Percentiles rank a stretch among this genome's conserved stretches.
Evolutionary conservation across 1,284 basidiomycete species (phyloP).

Genomic region (Ganoderma resinaceum): DNA sequence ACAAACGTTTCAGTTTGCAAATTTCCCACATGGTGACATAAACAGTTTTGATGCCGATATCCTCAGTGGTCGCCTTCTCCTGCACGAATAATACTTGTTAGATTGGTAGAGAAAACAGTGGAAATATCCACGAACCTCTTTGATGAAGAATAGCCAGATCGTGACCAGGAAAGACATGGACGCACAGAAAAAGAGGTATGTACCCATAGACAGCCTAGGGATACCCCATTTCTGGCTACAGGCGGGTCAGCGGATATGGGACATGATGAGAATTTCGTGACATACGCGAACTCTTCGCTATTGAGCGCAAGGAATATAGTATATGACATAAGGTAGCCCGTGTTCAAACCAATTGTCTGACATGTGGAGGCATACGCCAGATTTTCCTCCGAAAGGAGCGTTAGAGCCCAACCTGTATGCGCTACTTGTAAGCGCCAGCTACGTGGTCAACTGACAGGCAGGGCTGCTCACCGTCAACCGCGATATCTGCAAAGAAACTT

Average conservation of each 20-base stretch:
- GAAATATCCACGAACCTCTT: conserved; percentile 65
- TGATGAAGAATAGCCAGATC: conserved; percentile 90
- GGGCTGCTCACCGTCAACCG: conserved; percentile 81
- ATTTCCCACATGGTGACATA: conserved; percentile 97
- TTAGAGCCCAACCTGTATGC: conserved; percentile 91
- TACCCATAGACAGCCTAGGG: conserved; percentile 82
- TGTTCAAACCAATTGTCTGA: conserved; percentile 97
- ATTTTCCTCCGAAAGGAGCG: conserved; percentile 94
- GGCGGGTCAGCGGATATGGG: conserved; percentile 2
- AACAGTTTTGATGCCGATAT: conserved; percentile 91
- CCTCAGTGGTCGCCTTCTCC: conserved; percentile 81
- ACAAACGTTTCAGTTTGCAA: conserved; percentile 87
- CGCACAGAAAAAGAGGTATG: conserved; percentile 91
- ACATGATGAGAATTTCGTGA: conserved; percentile 16
- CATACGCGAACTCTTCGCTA: conserved; percentile 90
- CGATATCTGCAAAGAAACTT: conserved; percentile 77
- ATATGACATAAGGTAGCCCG: conserved; percentile 96
- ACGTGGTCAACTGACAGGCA: neutral
- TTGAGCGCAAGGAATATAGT: conserved; percentile 99
- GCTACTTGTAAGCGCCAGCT: neutral
- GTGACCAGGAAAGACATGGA: conserved; percentile 85
- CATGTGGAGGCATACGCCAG: conserved; percentile 97
- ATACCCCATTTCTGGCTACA: conserved; percentile 82
- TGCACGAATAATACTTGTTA: conserved; percentile 38
- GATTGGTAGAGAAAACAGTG: neutral